These are phyloP conservation scores for Neofusicoccum ribis DNA, from an alignment of 2,329 filamentous ascomycete genomes.

Conservation along the genomic window DNA sequence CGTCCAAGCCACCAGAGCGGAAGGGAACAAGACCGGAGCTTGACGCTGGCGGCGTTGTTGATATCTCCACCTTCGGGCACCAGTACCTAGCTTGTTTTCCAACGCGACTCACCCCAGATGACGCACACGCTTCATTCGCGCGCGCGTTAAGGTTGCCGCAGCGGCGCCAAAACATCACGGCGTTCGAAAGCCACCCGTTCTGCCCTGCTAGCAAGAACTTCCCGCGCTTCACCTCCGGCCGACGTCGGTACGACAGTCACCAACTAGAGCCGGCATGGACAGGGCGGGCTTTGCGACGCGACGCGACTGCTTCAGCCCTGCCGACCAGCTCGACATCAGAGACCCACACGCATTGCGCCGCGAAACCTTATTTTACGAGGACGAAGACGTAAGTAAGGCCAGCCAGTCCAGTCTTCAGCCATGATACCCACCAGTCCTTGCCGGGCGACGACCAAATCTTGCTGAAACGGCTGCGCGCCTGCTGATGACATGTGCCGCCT, in stretches of 20 bases:
- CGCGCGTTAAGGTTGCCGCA: not conserved
- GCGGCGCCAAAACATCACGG: not conserved
- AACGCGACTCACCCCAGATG: not conserved
- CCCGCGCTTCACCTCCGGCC: not conserved
- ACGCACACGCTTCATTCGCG: not conserved
- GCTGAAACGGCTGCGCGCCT: not conserved
- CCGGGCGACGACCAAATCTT: not conserved
- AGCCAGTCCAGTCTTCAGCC: not conserved
- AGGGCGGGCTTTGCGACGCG: too few species aligned
- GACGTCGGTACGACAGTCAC: too few species aligned
- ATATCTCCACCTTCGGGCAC: not conserved
- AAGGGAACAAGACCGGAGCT: not conserved
- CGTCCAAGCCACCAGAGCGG: not conserved
- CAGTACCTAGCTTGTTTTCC: not conserved
- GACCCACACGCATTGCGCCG: slow-evolving; percentile 5
- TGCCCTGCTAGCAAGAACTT: not conserved
- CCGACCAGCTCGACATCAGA: not conserved
- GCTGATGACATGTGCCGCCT: too few species aligned
- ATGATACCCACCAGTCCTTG: not conserved
- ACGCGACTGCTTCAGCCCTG: slow-evolving; percentile 4
- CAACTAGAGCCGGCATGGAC: too few species aligned
- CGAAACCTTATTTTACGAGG: slow-evolving; percentile 9
- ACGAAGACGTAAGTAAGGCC: not conserved
- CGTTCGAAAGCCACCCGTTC: not conserved
- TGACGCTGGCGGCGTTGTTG: not conserved